A percentile compares a stretch with the other conserved stretches of the same genome.
Evolutionary conservation across 352 stramenopile species (phyloP).

Genomic region (Pythium aquatile): DNA sequence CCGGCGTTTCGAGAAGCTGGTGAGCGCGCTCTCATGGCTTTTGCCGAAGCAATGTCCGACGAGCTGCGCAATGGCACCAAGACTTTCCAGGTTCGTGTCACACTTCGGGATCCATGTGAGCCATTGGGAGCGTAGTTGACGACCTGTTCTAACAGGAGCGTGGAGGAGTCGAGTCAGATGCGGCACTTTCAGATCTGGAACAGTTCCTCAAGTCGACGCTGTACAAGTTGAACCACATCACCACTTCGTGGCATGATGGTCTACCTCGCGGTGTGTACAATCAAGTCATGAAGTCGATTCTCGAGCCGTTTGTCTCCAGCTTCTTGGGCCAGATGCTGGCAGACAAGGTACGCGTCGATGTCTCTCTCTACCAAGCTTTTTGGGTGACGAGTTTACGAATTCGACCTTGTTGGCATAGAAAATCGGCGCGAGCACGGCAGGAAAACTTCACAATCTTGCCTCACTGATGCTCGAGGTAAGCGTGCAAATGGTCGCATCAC

Average conservation of each 20-base stretch:
- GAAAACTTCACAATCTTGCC: constrained; percentile 20
- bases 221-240: constrained; percentile 68
- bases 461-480: constrained; percentile 28
- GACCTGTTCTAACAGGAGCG: constrained; percentile 3
- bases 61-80: constrained; percentile 42
- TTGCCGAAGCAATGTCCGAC: constrained; percentile 37
- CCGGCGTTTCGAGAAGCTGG: constrained; percentile 59
- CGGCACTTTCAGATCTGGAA: constrained; percentile 35
- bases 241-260: constrained; percentile 61
- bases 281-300: constrained; percentile 46
- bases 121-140: background rate
- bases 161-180: constrained; percentile 19
- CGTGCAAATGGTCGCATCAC: background rate
- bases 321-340: constrained; percentile 55
- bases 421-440: constrained; percentile 15
- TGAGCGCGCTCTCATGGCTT: constrained; percentile 53
- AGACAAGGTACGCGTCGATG: constrained; percentile 32
- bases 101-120: background rate
- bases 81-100: constrained; percentile 36
- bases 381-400: background rate
- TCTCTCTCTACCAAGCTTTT: background rate
- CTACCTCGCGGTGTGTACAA: constrained; percentile 52
- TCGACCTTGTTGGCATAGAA: constrained; percentile 7
- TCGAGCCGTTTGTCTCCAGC: constrained; percentile 54
- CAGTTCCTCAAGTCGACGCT: constrained; percentile 52